Conservation (phyloP, 306 rosid species). For the Citrullus colocynthis region DNA sequence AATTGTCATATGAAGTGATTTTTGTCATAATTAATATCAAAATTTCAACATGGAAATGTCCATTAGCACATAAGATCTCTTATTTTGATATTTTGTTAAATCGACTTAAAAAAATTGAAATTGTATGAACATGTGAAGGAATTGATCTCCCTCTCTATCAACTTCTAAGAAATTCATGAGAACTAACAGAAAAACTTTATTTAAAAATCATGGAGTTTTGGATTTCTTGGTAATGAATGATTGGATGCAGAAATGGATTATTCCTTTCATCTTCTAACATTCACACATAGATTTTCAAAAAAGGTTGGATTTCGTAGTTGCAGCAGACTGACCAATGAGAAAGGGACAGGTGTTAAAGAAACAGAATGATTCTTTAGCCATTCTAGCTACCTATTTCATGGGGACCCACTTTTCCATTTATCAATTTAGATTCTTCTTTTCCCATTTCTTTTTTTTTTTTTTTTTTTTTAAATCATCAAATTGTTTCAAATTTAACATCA, state of each 20-base stretch:
- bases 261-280: conserved; percentile 2
- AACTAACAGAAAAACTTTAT: neutral
- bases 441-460: neutral
- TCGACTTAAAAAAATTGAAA: neutral
- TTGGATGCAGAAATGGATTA: neutral
- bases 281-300: conserved; percentile 4
- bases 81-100: too few relatives aligned
- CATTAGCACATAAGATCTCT: too few relatives aligned
- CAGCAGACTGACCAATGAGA: neutral
- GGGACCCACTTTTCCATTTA: neutral
- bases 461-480: neutral
- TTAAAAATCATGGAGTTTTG: neutral
- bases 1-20: neutral
- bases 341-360: neutral
- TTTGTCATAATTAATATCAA: neutral
- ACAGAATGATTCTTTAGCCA: neutral
- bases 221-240: neutral
- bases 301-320: neutral
- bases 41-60: too few relatives aligned
- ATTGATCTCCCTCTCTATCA: neutral
- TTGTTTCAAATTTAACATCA: neutral
- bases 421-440: conserved; percentile 6
- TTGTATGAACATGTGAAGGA: neutral
- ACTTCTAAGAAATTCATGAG: neutral
- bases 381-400: neutral